Base-by-base conservation (phyloP, 2,329 filamentous ascomycete genomes). In the Alternaria conjuncta region DNA sequence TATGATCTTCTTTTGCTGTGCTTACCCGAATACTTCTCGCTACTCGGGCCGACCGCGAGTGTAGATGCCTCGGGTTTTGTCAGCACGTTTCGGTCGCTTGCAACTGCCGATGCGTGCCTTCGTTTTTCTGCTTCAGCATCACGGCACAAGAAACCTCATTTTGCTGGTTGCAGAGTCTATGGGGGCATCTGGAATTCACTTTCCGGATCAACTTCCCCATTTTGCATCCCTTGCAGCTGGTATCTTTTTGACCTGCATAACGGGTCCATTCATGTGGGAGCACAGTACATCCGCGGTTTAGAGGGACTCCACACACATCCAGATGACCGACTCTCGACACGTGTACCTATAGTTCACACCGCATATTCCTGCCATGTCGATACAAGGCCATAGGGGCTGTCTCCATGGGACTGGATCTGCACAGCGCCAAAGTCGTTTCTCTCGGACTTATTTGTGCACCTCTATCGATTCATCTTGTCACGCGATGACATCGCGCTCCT, bases 261-360 rank as follows among this genome's bases (percentile, higher is more conserved):
- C 30, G 41, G 54, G 23, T 47, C 54, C 54, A 30, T 56, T 32
- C 25, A 56, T 20, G 20, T 41, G n/a, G 36, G 36, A 41, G 36
- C 3, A 41, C 36, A 41, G 5, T 61, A 47, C 46, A 36, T 53
- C 18, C 15, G 59, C 46, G 20, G 55, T 32, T 46, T 30, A 18
- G 28, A 41, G 54, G 28, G 60, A 13, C 36, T 47, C 53, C 47
- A 57, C n/a, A 15, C 25, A 18, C 54, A 51, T 45, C 45, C 36
- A 26, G 36, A 45, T 64, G 66, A 65, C 63, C 66, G 60, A 70
- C 67, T 30, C 64, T 61, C 63, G 61, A 74, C 71, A 75, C 69
- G 69, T 73, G 67, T 73, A 65, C 54, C 28, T 53, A 28, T 61
- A 36, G 58, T 56, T 46, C 47, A 69, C 69, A 74, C 68, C 73